phyloP scores from a whole-genome alignment of 352 stramenopile species.

The Phytophthora chlamydospora region DNA sequence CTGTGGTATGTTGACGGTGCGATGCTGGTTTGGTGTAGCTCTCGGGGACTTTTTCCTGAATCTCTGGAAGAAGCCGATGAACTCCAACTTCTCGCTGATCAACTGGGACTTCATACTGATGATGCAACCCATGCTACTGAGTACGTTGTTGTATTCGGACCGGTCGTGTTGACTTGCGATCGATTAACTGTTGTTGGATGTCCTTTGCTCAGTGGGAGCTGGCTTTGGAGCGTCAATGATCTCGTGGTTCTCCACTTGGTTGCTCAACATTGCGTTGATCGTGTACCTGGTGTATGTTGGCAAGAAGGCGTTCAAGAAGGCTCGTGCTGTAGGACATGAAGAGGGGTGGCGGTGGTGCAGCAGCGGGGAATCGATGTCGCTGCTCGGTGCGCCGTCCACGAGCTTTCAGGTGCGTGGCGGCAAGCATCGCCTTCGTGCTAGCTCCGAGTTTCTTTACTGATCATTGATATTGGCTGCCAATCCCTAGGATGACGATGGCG shows the following conservation, averaged over 20 bases:
- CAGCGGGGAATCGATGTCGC: constrained; percentile 30
- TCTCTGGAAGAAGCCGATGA: constrained; percentile 40
- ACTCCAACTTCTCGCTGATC: constrained; percentile 74
- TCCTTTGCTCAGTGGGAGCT: constrained; percentile 36
- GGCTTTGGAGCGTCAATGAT: constrained; percentile 84
- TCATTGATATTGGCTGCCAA: background rate
- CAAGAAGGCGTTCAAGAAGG: constrained; percentile 77
- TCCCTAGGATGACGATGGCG: constrained; percentile 30
- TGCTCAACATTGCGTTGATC: constrained; percentile 84
- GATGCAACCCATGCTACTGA: constrained; percentile 90
- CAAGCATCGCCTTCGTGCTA: background rate
- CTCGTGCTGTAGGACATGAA: constrained; percentile 76
- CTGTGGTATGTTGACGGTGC: background rate
- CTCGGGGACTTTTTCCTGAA: constrained; percentile 40
- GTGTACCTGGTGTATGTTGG: constrained; percentile 83
- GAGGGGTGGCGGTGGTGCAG: constrained; percentile 63
- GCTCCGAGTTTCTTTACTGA: background rate
- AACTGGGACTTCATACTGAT: constrained; percentile 95
- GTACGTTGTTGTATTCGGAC: constrained; percentile 17
- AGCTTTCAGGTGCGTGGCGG: constrained; percentile 31
- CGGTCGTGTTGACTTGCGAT: background rate
- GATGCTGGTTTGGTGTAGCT: constrained; percentile 22
- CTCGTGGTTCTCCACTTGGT: constrained; percentile 83
- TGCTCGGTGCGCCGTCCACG: constrained; percentile 38
- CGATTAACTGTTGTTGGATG: constrained; percentile 3